Evolutionary conservation across 352 stramenopile species (phyloP), one percentile per base, ranked within the genome.

Genomic region (Globisporangium cederbergense): DNA sequence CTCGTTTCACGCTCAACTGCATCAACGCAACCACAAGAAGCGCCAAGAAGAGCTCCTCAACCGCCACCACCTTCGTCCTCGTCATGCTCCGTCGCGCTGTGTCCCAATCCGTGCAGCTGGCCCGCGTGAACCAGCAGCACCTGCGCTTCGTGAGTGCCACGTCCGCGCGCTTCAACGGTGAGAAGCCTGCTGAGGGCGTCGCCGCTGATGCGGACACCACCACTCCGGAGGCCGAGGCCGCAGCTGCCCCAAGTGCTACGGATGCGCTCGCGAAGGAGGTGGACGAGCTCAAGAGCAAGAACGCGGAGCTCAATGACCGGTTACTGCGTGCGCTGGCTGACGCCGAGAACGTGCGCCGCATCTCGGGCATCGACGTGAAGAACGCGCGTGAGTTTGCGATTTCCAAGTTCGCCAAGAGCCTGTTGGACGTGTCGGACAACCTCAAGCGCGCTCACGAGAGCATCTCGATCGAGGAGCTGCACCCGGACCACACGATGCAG

Each of bases 371-470:
- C 8, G 97, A 99, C 75, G 93, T 99, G 40, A 83, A 92, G 61
- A 93, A 96, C 46, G 97, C 94, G 47, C 83, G 86, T 38, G 88
- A 96, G 56, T 99, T 98, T 78, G 94, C 96, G 63, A 97, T 98
- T 65, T 89, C 88, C 60, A 98, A 96, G 65, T 99, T 99, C 75
- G 95, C 96, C 65, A 99, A 99, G 82, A 87, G 78, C 62, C 74
- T 99, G 58, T 79, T 99, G 66, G 97, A 99, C 65, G 96, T 99
- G 25, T 97, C 96, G 52, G 97, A 99, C 83, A 99, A 99, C 76
- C 88, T 99, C 38, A 84, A 93, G 64, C 90, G 97, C 42, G 97
- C 97, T 6, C 81, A 99, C 62, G 83, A 97, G 58, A 94, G 83
- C 75, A 88, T 95, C 54, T 68, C 89, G 62, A 67, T 94, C 5